Evolutionary conservation across 1,284 basidiomycete species (phyloP), one percentile per base, ranked within the genome.

Genomic region (Moniliella sp.): DNA sequence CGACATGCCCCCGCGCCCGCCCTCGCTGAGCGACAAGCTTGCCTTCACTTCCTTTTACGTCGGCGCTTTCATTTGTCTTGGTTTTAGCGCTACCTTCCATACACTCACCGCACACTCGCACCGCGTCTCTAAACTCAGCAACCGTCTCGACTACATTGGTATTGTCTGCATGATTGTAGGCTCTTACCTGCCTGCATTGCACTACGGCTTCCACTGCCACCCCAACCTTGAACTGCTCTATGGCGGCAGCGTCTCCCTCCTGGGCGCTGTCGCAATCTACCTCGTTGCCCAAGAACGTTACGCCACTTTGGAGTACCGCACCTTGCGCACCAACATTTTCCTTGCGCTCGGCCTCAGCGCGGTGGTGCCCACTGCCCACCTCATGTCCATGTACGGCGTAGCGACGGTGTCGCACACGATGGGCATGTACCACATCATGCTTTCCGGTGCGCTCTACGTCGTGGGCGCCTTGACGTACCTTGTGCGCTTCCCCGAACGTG

Each of bases 281-380:
- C 70, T 79, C 40, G 79, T 88, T 13, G 65, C 86, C 11, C 71
- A 74, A 34, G 78, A 80, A 0, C 69, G 74, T 50, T 83, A 83
- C 60, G 66, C 73, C 10, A 76, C 74, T 41, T 73, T 77, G 1
- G 68, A 69, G 0, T 76, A 80, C 58, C 69, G 81, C 14, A 72
- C 74, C 45, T 70, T 76, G 35, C 73, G 84, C 14, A 84, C 81
- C 3, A 61, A 65, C 14, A 72, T 81, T 5, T 91, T 88, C 62
- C 69, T 83, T 42, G 70, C 67, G 7, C 71, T 88, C 10, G 82
- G 83, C 10, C 62, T 80, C 16, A 74, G 71, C 40, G 76, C 72
- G 5, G 60, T 78, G 23, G 21, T 79, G 4, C 83, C 82, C 15
- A 66, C 79, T 11, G 62, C 65, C 8, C 81, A 91, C 52, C 50